A percentile compares a stretch with the other conserved stretches of the same genome.
Evolutionary conservation across 768 basidiomycete species (phyloP).

Genomic region (Xerocomellus dryophilus): DNA sequence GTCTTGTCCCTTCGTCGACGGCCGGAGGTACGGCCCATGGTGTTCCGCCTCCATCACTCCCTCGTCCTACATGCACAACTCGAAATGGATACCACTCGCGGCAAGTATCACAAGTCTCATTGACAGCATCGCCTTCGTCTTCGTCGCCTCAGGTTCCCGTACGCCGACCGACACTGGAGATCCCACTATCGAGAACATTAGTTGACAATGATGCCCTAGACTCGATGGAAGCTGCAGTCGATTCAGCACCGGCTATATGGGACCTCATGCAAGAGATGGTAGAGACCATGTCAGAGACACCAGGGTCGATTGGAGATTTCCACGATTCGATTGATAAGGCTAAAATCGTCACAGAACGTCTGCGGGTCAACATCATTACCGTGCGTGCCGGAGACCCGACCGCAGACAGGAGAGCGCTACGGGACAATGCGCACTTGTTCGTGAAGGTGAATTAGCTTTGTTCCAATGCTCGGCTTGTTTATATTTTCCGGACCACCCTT

Average conservation of each 20-base stretch:
- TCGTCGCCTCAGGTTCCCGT: constrained; percentile 28
- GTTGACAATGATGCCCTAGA: constrained; percentile 79
- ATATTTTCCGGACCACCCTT: neutral
- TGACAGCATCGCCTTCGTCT: constrained; percentile 40
- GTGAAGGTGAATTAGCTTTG: constrained; percentile 56
- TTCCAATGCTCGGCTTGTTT: neutral
- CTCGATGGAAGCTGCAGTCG: constrained; percentile 74
- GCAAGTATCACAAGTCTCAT: constrained; percentile 42
- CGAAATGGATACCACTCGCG: constrained; percentile 36
- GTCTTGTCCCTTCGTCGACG: constrained; percentile 11
- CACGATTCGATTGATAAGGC: constrained; percentile 58
- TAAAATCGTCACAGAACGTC: constrained; percentile 57
- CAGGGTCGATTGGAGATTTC: constrained; percentile 42
- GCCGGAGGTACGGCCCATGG: constrained; percentile 4
- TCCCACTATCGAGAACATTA: constrained; percentile 55
- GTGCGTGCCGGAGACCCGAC: constrained; percentile 56
- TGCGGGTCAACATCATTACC: constrained; percentile 56
- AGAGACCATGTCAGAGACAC: constrained; percentile 53
- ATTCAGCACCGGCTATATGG: constrained; percentile 81
- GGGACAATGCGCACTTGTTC: constrained; percentile 77
- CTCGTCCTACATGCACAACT: constrained; percentile 9
- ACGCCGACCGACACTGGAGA: constrained; percentile 41
- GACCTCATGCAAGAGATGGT: constrained; percentile 72
- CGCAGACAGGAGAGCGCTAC: constrained; percentile 58
- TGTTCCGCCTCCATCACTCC: constrained; percentile 6